These are phyloP conservation scores for Volvox reticuliferus DNA, from an alignment of 139 green algal genomes.

Conservation along the genomic window DNA sequence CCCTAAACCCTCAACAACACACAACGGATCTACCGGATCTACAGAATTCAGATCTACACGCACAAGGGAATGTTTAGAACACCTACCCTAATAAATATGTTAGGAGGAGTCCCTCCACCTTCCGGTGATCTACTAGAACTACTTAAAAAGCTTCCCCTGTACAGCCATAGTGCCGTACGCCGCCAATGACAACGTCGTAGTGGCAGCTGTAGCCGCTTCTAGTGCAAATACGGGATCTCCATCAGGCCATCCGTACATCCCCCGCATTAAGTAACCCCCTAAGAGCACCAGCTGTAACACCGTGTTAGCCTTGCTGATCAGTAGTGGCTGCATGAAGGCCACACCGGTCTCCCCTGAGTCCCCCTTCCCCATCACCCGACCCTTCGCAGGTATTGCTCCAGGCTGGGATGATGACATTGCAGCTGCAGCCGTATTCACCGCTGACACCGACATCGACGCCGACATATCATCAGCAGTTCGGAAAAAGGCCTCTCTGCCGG, in stretches of 20 bases:
- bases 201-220: slow-evolving; percentile 62
- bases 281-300: slow-evolving; percentile 84
- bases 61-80: too few relatives aligned
- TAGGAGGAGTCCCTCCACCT: too few relatives aligned
- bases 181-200: slow-evolving; percentile 71
- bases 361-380: not conserved
- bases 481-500: slow-evolving; percentile 74
- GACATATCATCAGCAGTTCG: slow-evolving; percentile 39
- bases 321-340: slow-evolving; percentile 69
- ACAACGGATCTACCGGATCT: too few relatives aligned
- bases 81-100: too few relatives aligned
- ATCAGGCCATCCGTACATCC: slow-evolving; percentile 71
- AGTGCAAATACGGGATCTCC: slow-evolving; percentile 52
- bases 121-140: not conserved
- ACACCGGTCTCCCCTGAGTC: not conserved
- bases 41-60: too few relatives aligned
- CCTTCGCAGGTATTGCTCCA: not conserved
- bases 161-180: slow-evolving; percentile 66
- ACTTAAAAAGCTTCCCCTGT: slow-evolving; percentile 48
- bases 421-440: not conserved
- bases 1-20: too few relatives aligned
- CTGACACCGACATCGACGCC: not conserved
- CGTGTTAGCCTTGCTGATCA: slow-evolving; percentile 93
- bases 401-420: not conserved
- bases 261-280: slow-evolving; percentile 69